Percentiles rank a stretch among this genome's conserved stretches.
Conservation (phyloP, 169 alveolate species). For the Plasmodium adleri region DNA sequence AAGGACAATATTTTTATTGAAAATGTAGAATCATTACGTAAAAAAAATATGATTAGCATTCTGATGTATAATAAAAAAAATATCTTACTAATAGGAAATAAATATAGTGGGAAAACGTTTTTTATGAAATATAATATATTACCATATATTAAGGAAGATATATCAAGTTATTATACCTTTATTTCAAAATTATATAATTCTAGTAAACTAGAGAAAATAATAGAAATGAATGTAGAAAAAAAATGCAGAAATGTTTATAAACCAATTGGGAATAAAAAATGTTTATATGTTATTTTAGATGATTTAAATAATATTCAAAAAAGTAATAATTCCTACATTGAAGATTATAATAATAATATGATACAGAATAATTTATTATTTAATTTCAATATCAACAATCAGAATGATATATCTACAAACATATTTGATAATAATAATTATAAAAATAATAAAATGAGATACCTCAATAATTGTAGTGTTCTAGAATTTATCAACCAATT, state of each 20-base stretch:
- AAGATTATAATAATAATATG: not conserved
- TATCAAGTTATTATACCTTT: conserved; percentile 66
- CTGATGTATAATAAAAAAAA: conserved; percentile 75
- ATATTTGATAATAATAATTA: conserved; percentile 3
- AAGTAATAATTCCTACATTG: conserved; percentile 16
- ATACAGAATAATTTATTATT: conserved; percentile 17
- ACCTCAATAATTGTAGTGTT: conserved; percentile 19
- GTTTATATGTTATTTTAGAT: conserved; percentile 66
- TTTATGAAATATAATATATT: conserved; percentile 73
- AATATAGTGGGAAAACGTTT: conserved; percentile 76
- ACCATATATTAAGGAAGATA: conserved; percentile 72
- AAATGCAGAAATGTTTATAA: conserved; percentile 75
- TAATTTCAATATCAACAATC: conserved; percentile 36
- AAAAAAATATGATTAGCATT: conserved; percentile 60
- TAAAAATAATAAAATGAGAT: not conserved
- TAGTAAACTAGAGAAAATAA: conserved; percentile 55
- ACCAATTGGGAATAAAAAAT: conserved; percentile 69
- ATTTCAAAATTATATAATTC: conserved; percentile 68
- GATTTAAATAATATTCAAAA: conserved; percentile 69
- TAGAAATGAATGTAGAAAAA: conserved; percentile 72
- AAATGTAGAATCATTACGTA: conserved; percentile 75
- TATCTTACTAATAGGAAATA: conserved; percentile 56
- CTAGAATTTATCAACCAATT: conserved; percentile 69
- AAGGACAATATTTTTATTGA: conserved; percentile 71
- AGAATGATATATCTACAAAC: conserved; percentile 17